A percentile compares a stretch with the other conserved stretches of the same genome.
phyloP scores from a whole-genome alignment of 257 asterid genomes.

The Solanum habrochaites region DNA sequence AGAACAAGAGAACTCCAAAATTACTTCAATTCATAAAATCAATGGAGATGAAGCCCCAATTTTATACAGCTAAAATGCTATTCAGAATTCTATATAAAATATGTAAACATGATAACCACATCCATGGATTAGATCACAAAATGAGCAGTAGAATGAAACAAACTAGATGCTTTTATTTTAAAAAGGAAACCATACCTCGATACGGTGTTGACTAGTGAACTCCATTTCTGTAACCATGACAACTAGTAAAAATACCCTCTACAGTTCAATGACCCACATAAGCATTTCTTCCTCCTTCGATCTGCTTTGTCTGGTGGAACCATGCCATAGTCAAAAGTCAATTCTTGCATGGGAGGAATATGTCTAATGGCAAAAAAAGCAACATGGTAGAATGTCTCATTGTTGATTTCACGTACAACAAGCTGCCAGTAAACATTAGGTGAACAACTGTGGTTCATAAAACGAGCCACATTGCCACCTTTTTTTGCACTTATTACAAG shows the following conservation, averaged over 20 bases:
- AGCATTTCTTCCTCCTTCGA: slow-evolving; percentile 56
- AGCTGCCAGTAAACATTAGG: slow-evolving; percentile 87
- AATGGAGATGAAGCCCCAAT: background rate
- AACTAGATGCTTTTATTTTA: background rate
- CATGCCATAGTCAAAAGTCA: slow-evolving; percentile 62
- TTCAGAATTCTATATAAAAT: background rate
- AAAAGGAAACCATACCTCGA: background rate
- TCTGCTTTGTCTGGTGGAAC: slow-evolving; percentile 40
- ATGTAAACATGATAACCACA: background rate
- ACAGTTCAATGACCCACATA: slow-evolving; percentile 68
- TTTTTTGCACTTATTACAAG: slow-evolving; percentile 56
- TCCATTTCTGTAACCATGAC: background rate
- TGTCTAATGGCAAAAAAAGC: slow-evolving; percentile 77
- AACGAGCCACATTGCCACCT: slow-evolving; percentile 81
- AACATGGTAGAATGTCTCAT: slow-evolving; percentile 56
- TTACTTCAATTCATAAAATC: background rate
- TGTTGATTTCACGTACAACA: slow-evolving; percentile 54
- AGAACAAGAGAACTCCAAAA: background rate
- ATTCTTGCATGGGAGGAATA: slow-evolving; percentile 95
- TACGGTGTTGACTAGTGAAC: background rate
- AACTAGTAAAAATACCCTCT: slow-evolving; percentile 61
- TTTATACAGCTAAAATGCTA: background rate
- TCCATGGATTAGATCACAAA: background rate
- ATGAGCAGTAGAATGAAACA: background rate
- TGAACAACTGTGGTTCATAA: slow-evolving; percentile 91